Evolutionary conservation across 2,329 filamentous ascomycete genomes (phyloP), one percentile per base, ranked within the genome.

Genomic region (Ceratocystiopsis sp.): DNA sequence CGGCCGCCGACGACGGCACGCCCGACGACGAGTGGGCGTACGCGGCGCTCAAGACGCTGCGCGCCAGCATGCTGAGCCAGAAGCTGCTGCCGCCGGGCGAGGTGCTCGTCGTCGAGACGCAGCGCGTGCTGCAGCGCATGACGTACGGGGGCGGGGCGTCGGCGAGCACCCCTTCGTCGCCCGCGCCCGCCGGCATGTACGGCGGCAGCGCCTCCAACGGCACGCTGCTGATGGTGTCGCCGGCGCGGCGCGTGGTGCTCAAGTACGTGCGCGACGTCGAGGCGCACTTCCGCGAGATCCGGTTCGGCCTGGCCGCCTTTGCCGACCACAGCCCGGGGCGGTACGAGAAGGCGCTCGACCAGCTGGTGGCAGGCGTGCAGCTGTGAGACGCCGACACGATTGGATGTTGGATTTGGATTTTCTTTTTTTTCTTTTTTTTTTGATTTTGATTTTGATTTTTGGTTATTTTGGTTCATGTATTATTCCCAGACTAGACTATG

Each of bases 71-170:
- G 76, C 67, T 72, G 47, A 78, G 71, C 42, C 64, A 71, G 32
- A 85, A 85, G 53, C 65, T 87, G 3, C 61, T 84, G 39, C 82
- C 82, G 1, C 82, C 82, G 0, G 82, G 82, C 1, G 81, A 87
- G 55, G 78, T 86, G 0, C 85, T 86, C 53, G 64, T 76, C 2
- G 68, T 86, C 3, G 80, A 84, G 59, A 78, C 69, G 19, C 75
- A 75, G 54, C 67, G 68, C 10, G 80, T 83, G 4, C 61, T 85
- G 47, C 68, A 80, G 49, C 63, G 80, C 13, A 75, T 82, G 52
- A 75, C 78, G 0, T 80, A 82, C 37, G 52, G 69, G 53, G 57
- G 52, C 46, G 61, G 54, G 19, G 29, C 29, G 29, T 7, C 7
- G 7, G 29, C 29, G 29, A n/a, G n/a, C 21, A 21, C 4, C 8